Base-by-base conservation (phyloP, 148 eudicot genomes). In the Silene latifolia region DNA sequence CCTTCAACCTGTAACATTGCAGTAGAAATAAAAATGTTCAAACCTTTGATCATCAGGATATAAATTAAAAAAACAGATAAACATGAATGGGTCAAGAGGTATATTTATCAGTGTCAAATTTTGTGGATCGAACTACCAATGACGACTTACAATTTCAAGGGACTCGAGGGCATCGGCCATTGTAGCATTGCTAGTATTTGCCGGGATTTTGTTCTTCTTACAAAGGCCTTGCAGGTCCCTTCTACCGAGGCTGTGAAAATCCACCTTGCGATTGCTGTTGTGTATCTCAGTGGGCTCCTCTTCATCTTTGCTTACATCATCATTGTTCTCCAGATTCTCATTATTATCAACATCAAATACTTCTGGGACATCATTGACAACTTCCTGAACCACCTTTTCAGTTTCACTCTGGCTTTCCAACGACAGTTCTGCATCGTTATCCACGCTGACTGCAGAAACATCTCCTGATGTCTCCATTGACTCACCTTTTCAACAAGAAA, bases 171-270 rank as follows among this genome's bases (percentile, higher is more conserved):
- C 85, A 63, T 84, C 90, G 21, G 88, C 87, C 97, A 91, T 91
- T 73, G 97, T 91, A 69, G 88, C 80, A 72, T 88, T 91, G 74
- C 91, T 89, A 29, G 79, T 67, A 76, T 91, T 91, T 14, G 97
- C 97, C 0, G 93, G 97, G 48, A 88, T 89, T 51, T 88, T 89
- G 85, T 91, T 91, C 85, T 44, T 87, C 87, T 91, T 91, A 83
- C 93, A 91, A 2, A 91, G 83, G 51, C 78, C 74, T 77, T 91
- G 97, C 54, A 91, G 87, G 53, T 89, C 89, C 83, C 80, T 89
- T 76, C 97, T 88, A 8, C 77, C 18, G 29, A 91, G 85, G 76
- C 75, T 85, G 42, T 89, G 85, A 80, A 86, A 91, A 77, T 91
- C 91, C 81, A 89, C 70, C 70, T 76, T 74, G 47, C 29, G 58